Percentiles rank a stretch among this genome's conserved stretches.
phyloP scores from a whole-genome alignment of 129 eudicot species.

The Calendula officinalis region DNA sequence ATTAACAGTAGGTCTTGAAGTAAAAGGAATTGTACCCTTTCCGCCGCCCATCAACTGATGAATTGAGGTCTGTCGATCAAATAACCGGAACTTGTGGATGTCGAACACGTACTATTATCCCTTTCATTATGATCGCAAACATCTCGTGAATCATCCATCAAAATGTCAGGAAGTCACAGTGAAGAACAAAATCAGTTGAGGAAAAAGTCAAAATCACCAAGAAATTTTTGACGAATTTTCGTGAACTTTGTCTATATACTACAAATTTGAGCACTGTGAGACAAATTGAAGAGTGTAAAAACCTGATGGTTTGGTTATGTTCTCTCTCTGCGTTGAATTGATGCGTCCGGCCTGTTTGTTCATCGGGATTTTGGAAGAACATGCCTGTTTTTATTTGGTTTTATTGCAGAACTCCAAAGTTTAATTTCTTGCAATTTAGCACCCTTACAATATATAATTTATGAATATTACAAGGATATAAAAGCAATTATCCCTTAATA shows the following conservation, averaged over 20 bases:
- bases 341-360: constrained; percentile 22
- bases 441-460: too few species aligned
- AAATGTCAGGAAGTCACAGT: constrained; percentile 22
- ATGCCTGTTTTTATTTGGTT: constrained; percentile 9
- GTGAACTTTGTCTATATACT: not conserved
- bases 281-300: constrained; percentile 20
- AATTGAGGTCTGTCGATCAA: constrained; percentile 56
- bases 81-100: constrained; percentile 59
- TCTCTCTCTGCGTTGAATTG: constrained; percentile 20
- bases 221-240: not conserved
- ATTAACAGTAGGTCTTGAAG: not conserved
- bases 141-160: constrained; percentile 35
- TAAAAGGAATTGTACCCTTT: constrained; percentile 41
- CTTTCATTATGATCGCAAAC: constrained; percentile 27
- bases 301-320: constrained; percentile 5
- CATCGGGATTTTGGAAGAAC: constrained; percentile 24
- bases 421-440: not conserved
- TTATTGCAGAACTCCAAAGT: constrained; percentile 7
- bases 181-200: constrained; percentile 24
- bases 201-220: not conserved
- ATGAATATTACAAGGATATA: too few species aligned
- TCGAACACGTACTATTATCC: constrained; percentile 35
- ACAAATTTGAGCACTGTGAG: constrained; percentile 2
- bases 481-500: too few species aligned
- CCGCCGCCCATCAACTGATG: constrained; percentile 98